Conservation (phyloP, 1,284 basidiomycete species). For the Tilletia caries region DNA sequence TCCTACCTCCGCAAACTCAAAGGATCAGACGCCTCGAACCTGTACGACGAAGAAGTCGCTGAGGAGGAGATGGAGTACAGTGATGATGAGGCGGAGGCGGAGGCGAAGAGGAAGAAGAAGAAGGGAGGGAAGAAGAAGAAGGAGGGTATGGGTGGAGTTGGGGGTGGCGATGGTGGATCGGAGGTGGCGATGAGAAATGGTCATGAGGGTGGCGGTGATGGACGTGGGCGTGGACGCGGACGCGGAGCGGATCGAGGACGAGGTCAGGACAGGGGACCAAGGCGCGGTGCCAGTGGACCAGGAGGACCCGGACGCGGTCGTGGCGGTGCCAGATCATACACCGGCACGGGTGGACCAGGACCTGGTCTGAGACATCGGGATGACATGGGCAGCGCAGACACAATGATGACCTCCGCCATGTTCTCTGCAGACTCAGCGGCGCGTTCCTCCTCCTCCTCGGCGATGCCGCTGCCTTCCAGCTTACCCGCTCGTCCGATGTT, state of each 20-base stretch:
- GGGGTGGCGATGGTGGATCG: too few relatives aligned
- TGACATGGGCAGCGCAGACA: not conserved
- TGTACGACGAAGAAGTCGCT: conserved; percentile 80
- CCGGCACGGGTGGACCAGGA: not conserved
- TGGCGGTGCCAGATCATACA: not conserved
- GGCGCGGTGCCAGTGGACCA: not conserved
- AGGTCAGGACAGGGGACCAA: not conserved
- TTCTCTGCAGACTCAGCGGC: not conserved
- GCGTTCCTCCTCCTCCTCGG: not conserved
- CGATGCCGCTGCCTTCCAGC: not conserved
- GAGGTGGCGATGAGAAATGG: not conserved
- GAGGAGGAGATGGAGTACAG: conserved; percentile 84
- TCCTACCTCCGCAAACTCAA: conserved; percentile 64
- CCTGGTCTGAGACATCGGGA: not conserved
- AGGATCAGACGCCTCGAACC: conserved; percentile 87
- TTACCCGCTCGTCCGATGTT: conserved; percentile 3
- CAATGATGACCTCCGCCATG: not conserved
- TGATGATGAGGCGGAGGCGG: conserved; percentile 80
- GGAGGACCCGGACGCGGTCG: not conserved
- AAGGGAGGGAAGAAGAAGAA: conserved; percentile 40
- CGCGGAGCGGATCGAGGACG: not conserved
- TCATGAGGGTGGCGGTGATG: not conserved
- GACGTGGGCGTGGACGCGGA: not conserved
- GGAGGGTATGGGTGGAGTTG: conserved; percentile 14
- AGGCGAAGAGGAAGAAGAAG: conserved; percentile 58